Conservation (phyloP, 2,329 filamentous ascomycete genomes). For the Pseudogymnoascus verrucosus region DNA sequence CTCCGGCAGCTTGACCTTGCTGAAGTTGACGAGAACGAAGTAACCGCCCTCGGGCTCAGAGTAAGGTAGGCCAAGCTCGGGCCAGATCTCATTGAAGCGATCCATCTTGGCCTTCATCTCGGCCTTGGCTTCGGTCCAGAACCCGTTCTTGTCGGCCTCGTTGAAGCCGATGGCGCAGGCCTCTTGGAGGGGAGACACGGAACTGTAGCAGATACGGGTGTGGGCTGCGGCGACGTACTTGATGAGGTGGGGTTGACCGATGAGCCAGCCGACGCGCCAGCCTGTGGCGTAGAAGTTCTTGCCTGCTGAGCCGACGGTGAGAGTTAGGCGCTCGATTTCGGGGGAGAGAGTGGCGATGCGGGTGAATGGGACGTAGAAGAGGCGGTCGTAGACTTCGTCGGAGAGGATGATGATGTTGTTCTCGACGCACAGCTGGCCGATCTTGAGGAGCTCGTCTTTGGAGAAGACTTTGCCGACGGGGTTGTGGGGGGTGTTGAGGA, state of each 20-base stretch:
- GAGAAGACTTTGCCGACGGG: slow-evolving; percentile 95
- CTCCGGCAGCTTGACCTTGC: slow-evolving; percentile 73
- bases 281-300: slow-evolving; percentile 99
- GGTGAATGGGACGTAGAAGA: slow-evolving; percentile 94
- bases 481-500: slow-evolving; percentile 81
- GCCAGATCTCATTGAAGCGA: slow-evolving; percentile 74
- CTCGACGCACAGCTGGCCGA: slow-evolving; percentile 84
- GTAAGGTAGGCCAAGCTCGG: slow-evolving; percentile 60
- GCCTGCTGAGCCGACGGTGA: slow-evolving; percentile 91
- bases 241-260: slow-evolving; percentile 81
- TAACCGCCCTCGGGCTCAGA: slow-evolving; percentile 87
- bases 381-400: slow-evolving; percentile 87
- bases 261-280: slow-evolving; percentile 92
- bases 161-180: slow-evolving; percentile 92
- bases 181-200: slow-evolving; percentile 88
- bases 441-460: slow-evolving; percentile 69
- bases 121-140: slow-evolving; percentile 75
- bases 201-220: slow-evolving; percentile 92
- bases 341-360: slow-evolving; percentile 85
- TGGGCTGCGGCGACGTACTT: slow-evolving; percentile 89
- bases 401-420: slow-evolving; percentile 90
- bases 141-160: slow-evolving; percentile 72
- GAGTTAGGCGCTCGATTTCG: slow-evolving; percentile 76
- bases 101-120: slow-evolving; percentile 90
- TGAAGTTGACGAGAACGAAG: slow-evolving; percentile 92